A percentile compares a stretch with the other conserved stretches of the same genome.
phyloP scores from a whole-genome alignment of 331 rosid genomes.

The Erythrophleum ivorense region DNA sequence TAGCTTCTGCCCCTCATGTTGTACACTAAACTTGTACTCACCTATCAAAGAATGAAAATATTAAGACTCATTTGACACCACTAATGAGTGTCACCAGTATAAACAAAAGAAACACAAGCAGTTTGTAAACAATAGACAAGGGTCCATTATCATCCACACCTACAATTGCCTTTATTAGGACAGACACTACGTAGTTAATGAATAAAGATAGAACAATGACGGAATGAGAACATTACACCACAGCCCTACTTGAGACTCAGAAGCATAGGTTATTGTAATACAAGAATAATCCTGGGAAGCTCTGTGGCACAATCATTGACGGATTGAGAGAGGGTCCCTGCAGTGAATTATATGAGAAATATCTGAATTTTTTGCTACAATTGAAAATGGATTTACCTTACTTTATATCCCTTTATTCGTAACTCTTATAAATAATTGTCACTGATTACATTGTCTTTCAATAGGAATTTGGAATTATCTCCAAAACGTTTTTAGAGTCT shows the following conservation, averaged over 20 bases:
- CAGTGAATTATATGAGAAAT: slow-evolving; percentile 25
- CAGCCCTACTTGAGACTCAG: too few species aligned
- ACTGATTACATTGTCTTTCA: slow-evolving; percentile 42
- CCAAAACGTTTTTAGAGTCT: slow-evolving; percentile 58
- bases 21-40: neutral
- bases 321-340: neutral
- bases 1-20: slow-evolving; percentile 84
- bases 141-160: neutral
- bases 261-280: too few species aligned
- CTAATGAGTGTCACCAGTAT: neutral
- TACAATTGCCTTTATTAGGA: neutral
- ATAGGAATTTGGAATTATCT: slow-evolving; percentile 83
- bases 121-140: neutral
- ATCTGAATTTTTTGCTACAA: slow-evolving; percentile 6
- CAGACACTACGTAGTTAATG: neutral
- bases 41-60: slow-evolving; percentile 30
- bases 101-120: neutral
- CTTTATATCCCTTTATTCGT: slow-evolving; percentile 9
- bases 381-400: neutral
- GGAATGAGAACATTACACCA: too few species aligned
- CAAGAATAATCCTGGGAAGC: too few species aligned
- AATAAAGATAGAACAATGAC: neutral
- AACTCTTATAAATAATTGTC: slow-evolving; percentile 10
- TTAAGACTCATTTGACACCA: neutral
- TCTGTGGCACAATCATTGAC: too few species aligned